phyloP scores from a whole-genome alignment of 257 asterid species.

The Nemophila menziesii region DNA sequence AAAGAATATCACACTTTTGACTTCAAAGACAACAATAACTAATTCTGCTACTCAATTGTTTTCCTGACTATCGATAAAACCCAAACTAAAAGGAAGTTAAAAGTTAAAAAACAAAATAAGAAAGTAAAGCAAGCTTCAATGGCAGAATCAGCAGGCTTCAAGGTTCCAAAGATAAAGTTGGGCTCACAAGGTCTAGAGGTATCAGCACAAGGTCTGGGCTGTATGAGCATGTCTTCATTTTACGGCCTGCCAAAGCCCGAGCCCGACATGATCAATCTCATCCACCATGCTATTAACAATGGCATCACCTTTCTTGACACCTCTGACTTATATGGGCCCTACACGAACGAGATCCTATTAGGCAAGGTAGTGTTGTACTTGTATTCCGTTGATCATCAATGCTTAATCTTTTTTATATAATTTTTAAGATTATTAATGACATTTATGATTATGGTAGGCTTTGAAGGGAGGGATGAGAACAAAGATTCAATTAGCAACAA shows the following conservation, averaged over 20 bases:
- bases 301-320: constrained; percentile 27
- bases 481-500: constrained; percentile 30
- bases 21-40: too few species aligned
- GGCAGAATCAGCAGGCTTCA: constrained; percentile 4
- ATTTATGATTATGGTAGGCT: constrained; percentile 17
- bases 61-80: too few species aligned
- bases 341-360: constrained; percentile 19
- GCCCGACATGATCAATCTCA: constrained; percentile 24
- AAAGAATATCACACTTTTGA: too few species aligned
- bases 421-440: too few species aligned
- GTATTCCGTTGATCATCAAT: too few species aligned
- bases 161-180: constrained; percentile 15
- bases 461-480: constrained; percentile 27
- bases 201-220: constrained; percentile 24
- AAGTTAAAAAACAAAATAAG: too few species aligned
- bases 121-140: background rate
- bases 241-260: constrained; percentile 31
- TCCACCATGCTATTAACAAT: constrained; percentile 15
- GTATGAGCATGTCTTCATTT: constrained; percentile 25
- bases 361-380: constrained; percentile 13
- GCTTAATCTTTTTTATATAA: too few species aligned
- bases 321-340: constrained; percentile 24
- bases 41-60: too few species aligned
- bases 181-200: constrained; percentile 28
- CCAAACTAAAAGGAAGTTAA: background rate